Evolutionary conservation across 176 grass and related monocot species (phyloP).

Genomic region (Pontederia paniculata): DNA sequence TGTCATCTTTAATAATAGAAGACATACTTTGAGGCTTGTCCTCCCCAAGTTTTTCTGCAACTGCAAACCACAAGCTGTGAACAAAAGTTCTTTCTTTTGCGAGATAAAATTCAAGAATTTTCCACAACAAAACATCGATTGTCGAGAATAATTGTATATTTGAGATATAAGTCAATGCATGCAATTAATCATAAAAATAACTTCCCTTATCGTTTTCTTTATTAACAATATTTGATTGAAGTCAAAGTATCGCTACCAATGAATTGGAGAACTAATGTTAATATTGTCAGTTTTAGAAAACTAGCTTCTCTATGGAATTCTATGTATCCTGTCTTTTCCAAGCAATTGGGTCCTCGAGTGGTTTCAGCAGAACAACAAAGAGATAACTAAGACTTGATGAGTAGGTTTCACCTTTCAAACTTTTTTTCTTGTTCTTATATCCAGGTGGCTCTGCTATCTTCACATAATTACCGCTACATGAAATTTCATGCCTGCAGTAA

Average conservation of each 20-base stretch:
- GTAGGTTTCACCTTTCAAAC: slow-evolving; percentile 29
- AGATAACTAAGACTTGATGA: background rate
- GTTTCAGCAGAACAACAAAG: background rate
- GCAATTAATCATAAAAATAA: too few relatives aligned
- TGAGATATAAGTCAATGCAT: too few relatives aligned
- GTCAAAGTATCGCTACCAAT: too few relatives aligned
- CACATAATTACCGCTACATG: slow-evolving; percentile 38
- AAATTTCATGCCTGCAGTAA: slow-evolving; percentile 47
- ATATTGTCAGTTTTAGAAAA: background rate
- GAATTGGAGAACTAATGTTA: too few relatives aligned
- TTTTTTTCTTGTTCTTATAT: slow-evolving; percentile 20
- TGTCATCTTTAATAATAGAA: slow-evolving; percentile 2
- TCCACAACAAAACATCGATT: too few relatives aligned
- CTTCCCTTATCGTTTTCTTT: too few relatives aligned
- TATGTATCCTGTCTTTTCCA: background rate
- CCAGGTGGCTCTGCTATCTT: slow-evolving; percentile 18
- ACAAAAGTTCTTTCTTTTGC: too few relatives aligned
- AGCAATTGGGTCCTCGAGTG: background rate
- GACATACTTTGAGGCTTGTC: slow-evolving; percentile 13
- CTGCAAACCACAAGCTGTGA: slow-evolving; percentile 12
- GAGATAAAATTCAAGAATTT: too few relatives aligned
- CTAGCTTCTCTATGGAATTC: background rate
- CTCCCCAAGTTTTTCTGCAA: slow-evolving; percentile 10
- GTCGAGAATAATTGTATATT: too few relatives aligned
- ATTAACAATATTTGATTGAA: too few relatives aligned